phyloP scores from a whole-genome alignment of 2,329 filamentous ascomycete genomes.

The Penicillium sp. region DNA sequence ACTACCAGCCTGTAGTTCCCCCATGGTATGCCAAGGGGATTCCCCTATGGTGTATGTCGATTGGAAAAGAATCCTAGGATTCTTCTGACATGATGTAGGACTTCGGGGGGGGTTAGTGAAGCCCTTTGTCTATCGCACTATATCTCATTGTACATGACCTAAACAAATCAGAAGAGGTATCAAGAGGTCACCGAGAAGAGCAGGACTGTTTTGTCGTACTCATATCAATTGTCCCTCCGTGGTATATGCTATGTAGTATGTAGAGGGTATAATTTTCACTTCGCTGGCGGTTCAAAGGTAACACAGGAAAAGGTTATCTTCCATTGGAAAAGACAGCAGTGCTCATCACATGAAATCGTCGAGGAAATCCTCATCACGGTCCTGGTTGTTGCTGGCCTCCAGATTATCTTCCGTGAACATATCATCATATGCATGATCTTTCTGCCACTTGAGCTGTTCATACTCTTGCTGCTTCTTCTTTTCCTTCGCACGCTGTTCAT shows the following conservation, averaged over 20 bases:
- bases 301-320: not conserved
- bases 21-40: not conserved
- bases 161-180: not conserved
- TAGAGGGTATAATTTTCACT: conserved; percentile 9
- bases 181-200: not conserved
- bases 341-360: conserved; percentile 85
- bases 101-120: not conserved
- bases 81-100: not conserved
- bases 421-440: conserved; percentile 97
- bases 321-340: not conserved
- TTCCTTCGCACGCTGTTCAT: conserved; percentile 43
- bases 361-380: conserved; percentile 69
- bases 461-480: conserved; percentile 65
- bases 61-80: not conserved
- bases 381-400: conserved; percentile 77
- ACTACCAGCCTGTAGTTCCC: not conserved
- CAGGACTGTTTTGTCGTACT: not conserved
- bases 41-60: not conserved
- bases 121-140: not conserved
- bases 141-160: not conserved
- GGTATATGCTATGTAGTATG: not conserved
- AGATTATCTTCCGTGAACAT: conserved; percentile 82
- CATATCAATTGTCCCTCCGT: not conserved
- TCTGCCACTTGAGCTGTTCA: conserved; percentile 87
- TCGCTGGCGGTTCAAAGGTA: not conserved